Evolutionary conservation across 1,139 yeast species (phyloP).

Genomic region (Sugiyamaella sp.): DNA sequence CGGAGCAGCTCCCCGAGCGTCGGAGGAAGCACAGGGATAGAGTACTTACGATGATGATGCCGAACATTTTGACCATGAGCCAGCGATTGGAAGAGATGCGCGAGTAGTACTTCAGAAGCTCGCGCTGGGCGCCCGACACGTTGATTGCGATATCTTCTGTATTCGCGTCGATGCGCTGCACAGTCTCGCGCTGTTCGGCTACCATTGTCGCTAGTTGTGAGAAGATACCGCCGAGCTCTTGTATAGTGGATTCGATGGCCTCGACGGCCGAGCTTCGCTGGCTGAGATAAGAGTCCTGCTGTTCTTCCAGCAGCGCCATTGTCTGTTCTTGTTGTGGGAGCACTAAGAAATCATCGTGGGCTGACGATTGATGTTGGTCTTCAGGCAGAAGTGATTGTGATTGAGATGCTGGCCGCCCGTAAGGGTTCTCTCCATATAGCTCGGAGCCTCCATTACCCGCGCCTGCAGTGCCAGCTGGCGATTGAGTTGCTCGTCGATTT

Average conservation of each 20-base stretch:
- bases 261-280: conserved; percentile 91
- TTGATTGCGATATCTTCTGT: conserved; percentile 91
- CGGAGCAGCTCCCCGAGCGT: conserved; percentile 11
- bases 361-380: conserved; percentile 33
- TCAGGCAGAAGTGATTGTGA: conserved; percentile 42
- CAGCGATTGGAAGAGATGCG: conserved; percentile 88
- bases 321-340: conserved; percentile 81
- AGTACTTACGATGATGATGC: conserved; percentile 63
- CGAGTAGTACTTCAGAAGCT: conserved; percentile 85
- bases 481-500: conserved; percentile 13
- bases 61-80: conserved; percentile 88
- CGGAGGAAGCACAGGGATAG: conserved; percentile 24
- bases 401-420: conserved; percentile 25
- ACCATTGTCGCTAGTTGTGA: conserved; percentile 97
- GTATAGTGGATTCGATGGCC: conserved; percentile 92
- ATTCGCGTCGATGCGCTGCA: conserved; percentile 92
- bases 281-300: conserved; percentile 68
- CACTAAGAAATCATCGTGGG: conserved; percentile 44
- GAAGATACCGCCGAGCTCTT: conserved; percentile 93
- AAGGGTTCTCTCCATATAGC: conserved; percentile 42
- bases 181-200: conserved; percentile 94
- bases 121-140: conserved; percentile 93
- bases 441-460: neutral
- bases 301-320: conserved; percentile 63
- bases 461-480: conserved; percentile 20